Conservation (phyloP, 352 stramenopile genomes). For the Pseudoperonospora humuli region DNA sequence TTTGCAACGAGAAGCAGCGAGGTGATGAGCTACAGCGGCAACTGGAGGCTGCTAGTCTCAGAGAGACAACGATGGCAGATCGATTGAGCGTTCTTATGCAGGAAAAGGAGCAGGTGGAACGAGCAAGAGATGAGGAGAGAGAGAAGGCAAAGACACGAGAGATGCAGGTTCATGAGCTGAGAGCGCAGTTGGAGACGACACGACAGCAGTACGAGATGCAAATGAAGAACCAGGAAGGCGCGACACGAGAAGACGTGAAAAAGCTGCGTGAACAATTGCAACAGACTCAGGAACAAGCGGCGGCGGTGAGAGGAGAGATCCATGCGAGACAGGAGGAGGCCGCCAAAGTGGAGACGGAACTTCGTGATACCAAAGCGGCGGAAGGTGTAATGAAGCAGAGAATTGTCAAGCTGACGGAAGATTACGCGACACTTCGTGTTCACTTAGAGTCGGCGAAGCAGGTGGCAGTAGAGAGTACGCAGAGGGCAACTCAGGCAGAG, state of each 20-base stretch:
- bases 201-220: constrained; percentile 20
- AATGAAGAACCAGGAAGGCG: constrained; percentile 21
- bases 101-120: constrained; percentile 33
- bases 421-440: constrained; percentile 43
- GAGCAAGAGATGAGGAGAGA: constrained; percentile 18
- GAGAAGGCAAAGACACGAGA: constrained; percentile 7
- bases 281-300: constrained; percentile 30
- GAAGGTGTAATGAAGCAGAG: constrained; percentile 35
- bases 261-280: constrained; percentile 25
- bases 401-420: constrained; percentile 56
- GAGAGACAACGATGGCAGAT: constrained; percentile 10
- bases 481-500: constrained; percentile 33
- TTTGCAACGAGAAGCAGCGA: constrained; percentile 5
- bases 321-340: constrained; percentile 47
- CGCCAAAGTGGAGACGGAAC: constrained; percentile 26
- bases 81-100: constrained; percentile 15
- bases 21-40: constrained; percentile 19
- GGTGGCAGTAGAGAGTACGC: constrained; percentile 27
- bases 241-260: constrained; percentile 25
- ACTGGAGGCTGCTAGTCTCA: constrained; percentile 2
- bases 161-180: constrained; percentile 16
- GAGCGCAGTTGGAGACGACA: constrained; percentile 19
- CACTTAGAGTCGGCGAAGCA: constrained; percentile 29
- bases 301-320: constrained; percentile 41
- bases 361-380: constrained; percentile 30